Evolutionary conservation across 1,284 basidiomycete species (phyloP).

Genomic region (Peniophora sp.): DNA sequence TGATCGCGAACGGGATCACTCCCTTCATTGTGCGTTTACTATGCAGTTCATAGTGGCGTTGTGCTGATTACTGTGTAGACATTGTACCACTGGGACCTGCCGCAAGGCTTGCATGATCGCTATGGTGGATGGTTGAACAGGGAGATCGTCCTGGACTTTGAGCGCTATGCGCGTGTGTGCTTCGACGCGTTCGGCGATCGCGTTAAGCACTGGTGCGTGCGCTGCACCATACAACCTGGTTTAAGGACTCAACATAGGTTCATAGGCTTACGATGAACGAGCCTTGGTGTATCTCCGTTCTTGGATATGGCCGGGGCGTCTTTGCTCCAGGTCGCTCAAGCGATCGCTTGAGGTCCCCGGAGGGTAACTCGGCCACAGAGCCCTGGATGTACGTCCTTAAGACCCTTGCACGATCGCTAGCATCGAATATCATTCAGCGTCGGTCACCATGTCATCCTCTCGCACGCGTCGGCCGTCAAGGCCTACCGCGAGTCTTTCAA

Average conservation of each 20-base stretch:
- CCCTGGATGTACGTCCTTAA: conserved; percentile 58
- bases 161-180: conserved; percentile 58
- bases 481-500: conserved; percentile 59
- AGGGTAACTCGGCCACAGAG: conserved; percentile 58
- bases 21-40: conserved; percentile 55
- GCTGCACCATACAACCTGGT: not conserved
- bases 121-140: conserved; percentile 71
- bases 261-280: conserved; percentile 69
- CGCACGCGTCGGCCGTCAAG: conserved; percentile 62
- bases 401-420: conserved; percentile 2
- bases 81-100: conserved; percentile 75
- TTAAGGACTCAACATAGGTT: not conserved
- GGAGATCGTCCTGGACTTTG: conserved; percentile 56
- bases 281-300: conserved; percentile 65
- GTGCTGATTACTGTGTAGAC: conserved; percentile 33
- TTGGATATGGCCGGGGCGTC: conserved; percentile 59
- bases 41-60: conserved; percentile 3
- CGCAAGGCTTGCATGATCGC: conserved; percentile 59
- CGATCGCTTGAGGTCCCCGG: conserved; percentile 42
- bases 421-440: conserved; percentile 33
- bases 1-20: conserved; percentile 54
- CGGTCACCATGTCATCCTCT: conserved; percentile 59
- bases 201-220: conserved; percentile 61
- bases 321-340: conserved; percentile 66
- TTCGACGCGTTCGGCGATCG: conserved; percentile 69